Conservation (phyloP, 306 rosid genomes). For the Comarum palustre region DNA sequence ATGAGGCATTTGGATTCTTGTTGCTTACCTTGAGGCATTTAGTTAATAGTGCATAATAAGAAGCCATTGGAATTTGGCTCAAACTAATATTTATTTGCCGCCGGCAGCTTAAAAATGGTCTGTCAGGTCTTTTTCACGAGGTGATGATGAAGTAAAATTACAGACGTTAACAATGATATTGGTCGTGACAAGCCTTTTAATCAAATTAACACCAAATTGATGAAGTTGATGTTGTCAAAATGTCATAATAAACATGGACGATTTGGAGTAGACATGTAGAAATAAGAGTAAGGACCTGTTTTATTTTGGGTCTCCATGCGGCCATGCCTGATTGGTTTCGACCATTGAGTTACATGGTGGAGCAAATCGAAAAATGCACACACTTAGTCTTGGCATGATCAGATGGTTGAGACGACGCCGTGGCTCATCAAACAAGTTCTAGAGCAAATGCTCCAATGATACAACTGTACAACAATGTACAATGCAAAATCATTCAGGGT, state of each 20-base stretch:
- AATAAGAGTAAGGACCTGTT: not conserved
- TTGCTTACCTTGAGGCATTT: conserved; percentile 18
- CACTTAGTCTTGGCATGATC: not conserved
- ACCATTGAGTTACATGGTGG: not conserved
- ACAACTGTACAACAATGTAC: conserved; percentile 4
- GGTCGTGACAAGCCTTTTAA: not conserved
- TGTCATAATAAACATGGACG: not conserved
- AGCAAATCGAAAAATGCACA: not conserved
- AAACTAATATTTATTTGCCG: conserved; percentile 22
- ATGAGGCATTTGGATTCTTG: conserved; percentile 28
- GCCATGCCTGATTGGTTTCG: not conserved
- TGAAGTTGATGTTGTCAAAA: conserved; percentile 12
- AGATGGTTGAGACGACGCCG: not conserved
- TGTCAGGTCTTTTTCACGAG: conserved; percentile 37
- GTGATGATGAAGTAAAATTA: conserved; percentile 24
- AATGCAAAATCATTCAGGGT: not conserved
- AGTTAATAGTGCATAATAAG: not conserved
- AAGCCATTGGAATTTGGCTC: conserved; percentile 5
- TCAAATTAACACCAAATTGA: not conserved
- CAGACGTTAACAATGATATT: conserved; percentile 10
- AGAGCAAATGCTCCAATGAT: not conserved
- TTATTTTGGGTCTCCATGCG: not conserved
- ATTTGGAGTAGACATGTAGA: not conserved
- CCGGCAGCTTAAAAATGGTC: conserved; percentile 43
- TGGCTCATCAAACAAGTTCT: conserved; percentile 5